These are phyloP conservation scores for Bisporella sp. DNA, from an alignment of 2,329 filamentous ascomycete genomes.

Conservation along the genomic window DNA sequence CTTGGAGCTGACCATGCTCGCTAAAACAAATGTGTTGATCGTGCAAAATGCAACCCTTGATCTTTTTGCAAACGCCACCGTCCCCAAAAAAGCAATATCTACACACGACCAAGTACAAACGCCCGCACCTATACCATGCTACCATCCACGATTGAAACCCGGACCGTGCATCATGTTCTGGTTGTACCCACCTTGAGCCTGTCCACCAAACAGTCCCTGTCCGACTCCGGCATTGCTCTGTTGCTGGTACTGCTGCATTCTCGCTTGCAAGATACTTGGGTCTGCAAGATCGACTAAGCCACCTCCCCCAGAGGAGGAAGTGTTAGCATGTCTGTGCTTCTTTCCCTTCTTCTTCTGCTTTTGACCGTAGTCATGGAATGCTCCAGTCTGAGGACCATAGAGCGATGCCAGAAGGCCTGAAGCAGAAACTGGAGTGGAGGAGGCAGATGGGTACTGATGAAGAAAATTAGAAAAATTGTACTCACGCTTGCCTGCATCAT, in stretches of 20 bases:
- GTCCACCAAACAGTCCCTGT: slow-evolving; percentile 84
- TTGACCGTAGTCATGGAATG: slow-evolving; percentile 84
- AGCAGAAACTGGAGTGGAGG: slow-evolving; percentile 80
- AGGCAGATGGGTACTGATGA: slow-evolving; percentile 76
- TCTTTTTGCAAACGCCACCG: slow-evolving; percentile 23
- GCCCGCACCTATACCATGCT: slow-evolving; percentile 26
- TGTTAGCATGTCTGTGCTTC: slow-evolving; percentile 99
- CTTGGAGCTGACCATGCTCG: slow-evolving; percentile 39
- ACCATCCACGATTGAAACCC: slow-evolving; percentile 62
- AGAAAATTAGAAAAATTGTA: slow-evolving; percentile 90
- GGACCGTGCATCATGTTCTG: slow-evolving; percentile 74
- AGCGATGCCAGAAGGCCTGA: slow-evolving; percentile 86
- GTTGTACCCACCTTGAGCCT: slow-evolving; percentile 93
- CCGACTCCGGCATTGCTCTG: slow-evolving; percentile 77
- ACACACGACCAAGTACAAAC: slow-evolving; percentile 19
- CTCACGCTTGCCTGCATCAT: slow-evolving; percentile 96
- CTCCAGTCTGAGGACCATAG: slow-evolving; percentile 79
- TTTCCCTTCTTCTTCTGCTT: slow-evolving; percentile 99
- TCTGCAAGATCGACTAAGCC: slow-evolving; percentile 99
- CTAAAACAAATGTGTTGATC: slow-evolving; percentile 35
- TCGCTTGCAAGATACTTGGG: slow-evolving; percentile 98
- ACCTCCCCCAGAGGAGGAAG: slow-evolving; percentile 99
- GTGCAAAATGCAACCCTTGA: slow-evolving; percentile 25
- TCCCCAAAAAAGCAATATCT: slow-evolving; percentile 27
- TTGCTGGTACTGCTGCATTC: slow-evolving; percentile 76